phyloP scores from a whole-genome alignment of 139 green algal species.

The Coelastrella sp. region DNA sequence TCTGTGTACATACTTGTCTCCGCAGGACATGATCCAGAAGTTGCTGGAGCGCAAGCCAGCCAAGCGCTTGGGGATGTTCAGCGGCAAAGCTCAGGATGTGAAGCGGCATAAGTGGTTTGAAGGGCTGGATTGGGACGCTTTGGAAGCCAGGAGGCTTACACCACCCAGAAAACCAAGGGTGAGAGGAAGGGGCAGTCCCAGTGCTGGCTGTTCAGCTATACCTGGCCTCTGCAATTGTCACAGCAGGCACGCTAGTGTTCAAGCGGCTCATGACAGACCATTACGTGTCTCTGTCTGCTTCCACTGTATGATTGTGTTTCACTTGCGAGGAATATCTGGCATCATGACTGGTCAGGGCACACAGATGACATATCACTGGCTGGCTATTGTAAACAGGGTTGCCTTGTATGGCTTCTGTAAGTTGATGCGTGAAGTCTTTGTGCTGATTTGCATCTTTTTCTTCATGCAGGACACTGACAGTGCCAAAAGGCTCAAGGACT shows the following conservation, averaged over 20 bases:
- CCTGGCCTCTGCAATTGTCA: too few relatives aligned
- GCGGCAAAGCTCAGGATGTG: slow-evolving; percentile 83
- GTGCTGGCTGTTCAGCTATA: too few relatives aligned
- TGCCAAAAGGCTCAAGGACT: slow-evolving; percentile 85
- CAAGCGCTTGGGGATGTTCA: slow-evolving; percentile 91
- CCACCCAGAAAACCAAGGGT: slow-evolving; percentile 77
- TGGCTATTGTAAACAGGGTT: too few relatives aligned
- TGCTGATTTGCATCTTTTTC: neutral
- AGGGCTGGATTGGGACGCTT: slow-evolving; percentile 88
- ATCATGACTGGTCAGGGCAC: too few relatives aligned
- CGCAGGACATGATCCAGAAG: slow-evolving; percentile 82
- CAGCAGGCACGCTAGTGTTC: too few relatives aligned
- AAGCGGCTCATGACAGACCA: too few relatives aligned
- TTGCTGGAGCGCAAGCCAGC: slow-evolving; percentile 93
- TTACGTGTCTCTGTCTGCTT: too few relatives aligned
- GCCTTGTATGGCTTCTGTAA: too few relatives aligned
- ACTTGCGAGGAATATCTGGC: too few relatives aligned
- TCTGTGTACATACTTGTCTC: neutral
- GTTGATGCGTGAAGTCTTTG: too few relatives aligned
- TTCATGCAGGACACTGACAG: slow-evolving; percentile 69
- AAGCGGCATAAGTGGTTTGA: slow-evolving; percentile 96
- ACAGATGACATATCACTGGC: too few relatives aligned
- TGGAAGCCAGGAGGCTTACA: slow-evolving; percentile 77
- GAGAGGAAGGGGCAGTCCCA: neutral
- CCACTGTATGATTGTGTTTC: too few relatives aligned